Conservation (phyloP, 495 filamentous ascomycete genomes). For the Penicillium taxi region DNA sequence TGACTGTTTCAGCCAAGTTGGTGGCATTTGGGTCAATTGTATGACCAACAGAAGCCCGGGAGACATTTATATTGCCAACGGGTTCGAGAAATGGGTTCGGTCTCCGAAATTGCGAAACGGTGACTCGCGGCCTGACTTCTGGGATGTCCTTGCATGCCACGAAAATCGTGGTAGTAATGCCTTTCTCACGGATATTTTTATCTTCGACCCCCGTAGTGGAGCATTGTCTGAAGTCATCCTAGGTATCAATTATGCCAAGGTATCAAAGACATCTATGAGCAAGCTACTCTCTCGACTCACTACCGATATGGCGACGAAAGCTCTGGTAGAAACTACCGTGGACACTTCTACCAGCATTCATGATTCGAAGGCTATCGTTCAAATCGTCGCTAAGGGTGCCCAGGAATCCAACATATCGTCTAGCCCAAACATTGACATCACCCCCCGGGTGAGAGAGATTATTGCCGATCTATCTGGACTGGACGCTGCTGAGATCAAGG, state of each 20-base stretch:
- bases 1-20: conserved; percentile 45
- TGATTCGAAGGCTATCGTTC: no score
- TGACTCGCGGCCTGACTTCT: conserved; percentile 23
- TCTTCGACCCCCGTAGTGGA: conserved; percentile 38
- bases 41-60: conserved; percentile 35
- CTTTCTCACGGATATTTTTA: conserved; percentile 44
- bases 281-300: conserved; percentile 20
- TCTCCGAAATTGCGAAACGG: conserved; percentile 20
- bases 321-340: no score
- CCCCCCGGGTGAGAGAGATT: neutral
- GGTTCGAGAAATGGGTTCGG: conserved; percentile 41
- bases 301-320: no score
- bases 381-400: neutral
- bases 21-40: conserved; percentile 45
- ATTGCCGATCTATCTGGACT: conserved; percentile 32
- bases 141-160: conserved; percentile 40
- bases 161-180: conserved; percentile 21
- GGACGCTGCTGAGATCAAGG: conserved; percentile 32
- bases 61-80: conserved; percentile 44
- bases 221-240: conserved; percentile 40
- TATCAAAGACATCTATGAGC: conserved; percentile 38
- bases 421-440: neutral
- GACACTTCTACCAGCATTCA: no score
- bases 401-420: neutral
- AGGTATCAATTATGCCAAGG: conserved; percentile 40